phyloP scores from a whole-genome alignment of 148 eudicot genomes.

The Nepenthes mirabilis region DNA sequence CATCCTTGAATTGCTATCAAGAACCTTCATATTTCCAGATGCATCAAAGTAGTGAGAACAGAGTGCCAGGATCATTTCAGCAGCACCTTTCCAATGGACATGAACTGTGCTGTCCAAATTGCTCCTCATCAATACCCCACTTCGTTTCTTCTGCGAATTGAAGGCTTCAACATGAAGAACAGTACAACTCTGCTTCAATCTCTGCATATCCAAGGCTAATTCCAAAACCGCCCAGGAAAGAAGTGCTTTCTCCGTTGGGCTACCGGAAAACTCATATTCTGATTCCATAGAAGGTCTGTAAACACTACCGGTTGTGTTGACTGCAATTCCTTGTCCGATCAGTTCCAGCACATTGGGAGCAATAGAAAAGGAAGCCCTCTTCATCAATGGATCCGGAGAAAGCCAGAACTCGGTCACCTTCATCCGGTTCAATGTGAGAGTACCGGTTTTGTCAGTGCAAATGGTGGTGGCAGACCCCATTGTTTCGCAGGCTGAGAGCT shows the following conservation, averaged over 20 bases:
- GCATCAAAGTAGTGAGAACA: slow-evolving; percentile 21
- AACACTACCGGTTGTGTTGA: slow-evolving; percentile 23
- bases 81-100: slow-evolving; percentile 41
- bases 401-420: slow-evolving; percentile 21
- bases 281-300: slow-evolving; percentile 6
- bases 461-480: slow-evolving; percentile 30
- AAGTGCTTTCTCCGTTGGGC: slow-evolving; percentile 33
- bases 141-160: slow-evolving; percentile 28
- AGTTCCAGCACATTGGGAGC: slow-evolving; percentile 1
- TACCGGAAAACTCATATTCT: slow-evolving; percentile 24
- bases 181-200: slow-evolving; percentile 7
- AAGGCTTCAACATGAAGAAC: slow-evolving; percentile 27
- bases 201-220: slow-evolving; percentile 16
- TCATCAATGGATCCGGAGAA: slow-evolving; percentile 2
- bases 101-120: slow-evolving; percentile 2
- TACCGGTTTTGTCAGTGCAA: slow-evolving; percentile 28
- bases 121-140: slow-evolving; percentile 16
- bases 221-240: slow-evolving; percentile 29
- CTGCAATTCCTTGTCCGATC: slow-evolving; percentile 16
- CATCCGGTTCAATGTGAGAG: slow-evolving; percentile 22
- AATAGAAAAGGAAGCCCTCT: neutral
- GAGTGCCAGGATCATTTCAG: slow-evolving; percentile 31
- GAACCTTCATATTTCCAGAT: slow-evolving; percentile 5
- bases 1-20: slow-evolving; percentile 11
- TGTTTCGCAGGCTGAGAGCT: slow-evolving; percentile 28